phyloP scores from a whole-genome alignment of 1,284 basidiomycete genomes.

The Ganoderma sinense region DNA sequence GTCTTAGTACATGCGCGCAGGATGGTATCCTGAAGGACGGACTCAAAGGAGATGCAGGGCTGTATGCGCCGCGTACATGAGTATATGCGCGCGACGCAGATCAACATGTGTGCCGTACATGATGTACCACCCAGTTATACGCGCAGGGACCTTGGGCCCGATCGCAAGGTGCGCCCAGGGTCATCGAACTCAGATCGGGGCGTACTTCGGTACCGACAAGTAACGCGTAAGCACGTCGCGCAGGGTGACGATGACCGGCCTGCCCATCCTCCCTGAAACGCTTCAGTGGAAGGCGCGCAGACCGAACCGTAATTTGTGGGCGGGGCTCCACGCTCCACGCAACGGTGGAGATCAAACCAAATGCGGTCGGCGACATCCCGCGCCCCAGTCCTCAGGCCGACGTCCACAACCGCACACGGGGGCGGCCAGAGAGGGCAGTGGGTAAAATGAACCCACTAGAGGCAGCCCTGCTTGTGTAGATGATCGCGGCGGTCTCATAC shows the following conservation, averaged over 20 bases:
- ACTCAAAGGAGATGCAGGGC: background rate
- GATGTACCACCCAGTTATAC: background rate
- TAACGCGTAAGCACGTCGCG: background rate
- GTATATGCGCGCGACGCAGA: background rate
- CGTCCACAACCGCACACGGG: background rate
- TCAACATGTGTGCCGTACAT: background rate
- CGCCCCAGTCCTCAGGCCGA: background rate
- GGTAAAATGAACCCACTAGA: background rate
- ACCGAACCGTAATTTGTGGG: background rate
- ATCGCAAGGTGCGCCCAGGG: background rate
- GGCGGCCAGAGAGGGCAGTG: background rate
- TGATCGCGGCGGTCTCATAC: background rate
- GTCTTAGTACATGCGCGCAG: background rate
- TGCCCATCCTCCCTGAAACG: background rate
- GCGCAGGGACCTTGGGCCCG: background rate
- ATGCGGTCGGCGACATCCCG: background rate
- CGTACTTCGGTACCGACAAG: background rate
- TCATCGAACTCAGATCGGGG: background rate
- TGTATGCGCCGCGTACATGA: background rate
- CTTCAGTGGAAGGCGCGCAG: background rate
- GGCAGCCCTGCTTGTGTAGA: background rate
- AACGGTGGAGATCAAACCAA: background rate
- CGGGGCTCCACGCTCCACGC: background rate
- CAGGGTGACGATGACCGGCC: background rate
- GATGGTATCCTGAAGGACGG: background rate